Evolutionary conservation across 1,139 yeast genomes (phyloP).

Genomic region (Candida sp.): DNA sequence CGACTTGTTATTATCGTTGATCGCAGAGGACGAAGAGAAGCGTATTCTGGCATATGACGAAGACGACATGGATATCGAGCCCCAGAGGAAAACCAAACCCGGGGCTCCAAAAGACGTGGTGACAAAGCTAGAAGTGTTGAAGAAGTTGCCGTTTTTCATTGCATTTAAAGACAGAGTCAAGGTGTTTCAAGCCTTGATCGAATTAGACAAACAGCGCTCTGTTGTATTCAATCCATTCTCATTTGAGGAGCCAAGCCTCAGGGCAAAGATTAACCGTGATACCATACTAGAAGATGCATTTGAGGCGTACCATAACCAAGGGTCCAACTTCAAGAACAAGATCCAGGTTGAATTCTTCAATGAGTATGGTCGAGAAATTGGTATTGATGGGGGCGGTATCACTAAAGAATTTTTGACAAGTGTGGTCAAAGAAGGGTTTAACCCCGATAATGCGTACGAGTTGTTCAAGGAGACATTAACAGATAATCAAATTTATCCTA

Average conservation of each 20-base stretch:
- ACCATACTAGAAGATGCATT: slow-evolving; percentile 77
- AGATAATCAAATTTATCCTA: slow-evolving; percentile 72
- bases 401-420: slow-evolving; percentile 89
- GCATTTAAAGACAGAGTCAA: slow-evolving; percentile 76
- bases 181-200: slow-evolving; percentile 69
- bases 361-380: slow-evolving; percentile 75
- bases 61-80: background rate
- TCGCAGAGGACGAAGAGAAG: slow-evolving; percentile 44
- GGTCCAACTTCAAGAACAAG: slow-evolving; percentile 55
- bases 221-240: slow-evolving; percentile 16
- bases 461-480: slow-evolving; percentile 50
- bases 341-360: slow-evolving; percentile 72
- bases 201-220: slow-evolving; percentile 46
- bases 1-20: slow-evolving; percentile 31
- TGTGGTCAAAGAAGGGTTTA: slow-evolving; percentile 72
- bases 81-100: background rate
- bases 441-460: slow-evolving; percentile 41
- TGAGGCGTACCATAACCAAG: slow-evolving; percentile 49
- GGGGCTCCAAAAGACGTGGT: slow-evolving; percentile 3
- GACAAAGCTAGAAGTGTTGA: slow-evolving; percentile 51
- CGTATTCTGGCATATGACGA: slow-evolving; percentile 20
- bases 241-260: slow-evolving; percentile 22
- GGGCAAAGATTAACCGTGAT: slow-evolving; percentile 71
- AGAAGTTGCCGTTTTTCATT: slow-evolving; percentile 77
- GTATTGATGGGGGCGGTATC: slow-evolving; percentile 97